These are phyloP conservation scores for Microcera coccophila DNA, from an alignment of 2,329 filamentous ascomycete genomes.

Conservation along the genomic window DNA sequence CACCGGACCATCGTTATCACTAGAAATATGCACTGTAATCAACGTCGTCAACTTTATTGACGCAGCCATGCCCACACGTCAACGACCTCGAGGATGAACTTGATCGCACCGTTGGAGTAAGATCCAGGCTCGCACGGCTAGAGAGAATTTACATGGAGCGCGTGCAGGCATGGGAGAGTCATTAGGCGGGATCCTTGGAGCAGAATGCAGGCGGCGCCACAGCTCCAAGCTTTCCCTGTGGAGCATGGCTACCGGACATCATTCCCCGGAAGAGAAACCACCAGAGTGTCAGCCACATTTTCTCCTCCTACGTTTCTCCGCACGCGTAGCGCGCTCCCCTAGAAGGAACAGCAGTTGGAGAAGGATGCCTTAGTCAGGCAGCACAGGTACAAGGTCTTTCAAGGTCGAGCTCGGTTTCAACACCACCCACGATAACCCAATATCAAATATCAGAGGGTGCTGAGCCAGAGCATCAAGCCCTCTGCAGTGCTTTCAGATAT, in stretches of 20 bases:
- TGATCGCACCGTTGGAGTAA: neutral
- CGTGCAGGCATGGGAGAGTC: no score
- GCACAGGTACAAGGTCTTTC: neutral
- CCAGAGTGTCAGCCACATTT: neutral
- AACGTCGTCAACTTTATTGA: neutral
- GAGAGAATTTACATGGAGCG: no score
- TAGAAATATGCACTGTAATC: neutral
- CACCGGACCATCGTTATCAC: neutral
- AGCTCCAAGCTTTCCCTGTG: slow-evolving; percentile 4
- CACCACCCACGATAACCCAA: neutral
- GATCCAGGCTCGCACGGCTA: neutral
- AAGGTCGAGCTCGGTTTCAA: no score
- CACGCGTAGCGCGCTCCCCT: no score
- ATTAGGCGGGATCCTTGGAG: slow-evolving; percentile 12
- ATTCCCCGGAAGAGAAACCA: neutral
- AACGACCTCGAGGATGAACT: neutral
- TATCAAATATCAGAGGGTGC: neutral
- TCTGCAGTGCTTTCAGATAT: neutral
- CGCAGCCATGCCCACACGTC: neutral
- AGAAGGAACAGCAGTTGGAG: neutral
- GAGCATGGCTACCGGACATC: neutral
- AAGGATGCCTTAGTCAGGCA: neutral
- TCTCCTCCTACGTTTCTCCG: no score
- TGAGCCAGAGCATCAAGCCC: neutral
- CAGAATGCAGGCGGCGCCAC: slow-evolving; percentile 26